phyloP scores from a whole-genome alignment of 2,329 filamentous ascomycete species.

The Neobulgaria alba region DNA sequence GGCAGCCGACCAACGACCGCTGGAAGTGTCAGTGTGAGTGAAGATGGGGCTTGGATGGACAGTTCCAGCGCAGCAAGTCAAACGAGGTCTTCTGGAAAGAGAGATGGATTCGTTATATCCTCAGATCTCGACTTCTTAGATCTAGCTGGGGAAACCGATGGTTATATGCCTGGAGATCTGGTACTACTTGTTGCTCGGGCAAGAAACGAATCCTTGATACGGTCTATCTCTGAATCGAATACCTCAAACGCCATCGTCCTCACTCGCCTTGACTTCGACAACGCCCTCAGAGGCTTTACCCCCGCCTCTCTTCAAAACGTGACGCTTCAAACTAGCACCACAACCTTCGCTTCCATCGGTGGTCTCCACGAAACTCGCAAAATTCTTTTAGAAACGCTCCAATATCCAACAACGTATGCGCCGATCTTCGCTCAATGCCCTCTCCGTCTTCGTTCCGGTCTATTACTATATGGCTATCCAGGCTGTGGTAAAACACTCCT shows the following conservation, averaged over 20 bases:
- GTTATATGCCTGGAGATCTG: slow-evolving; percentile 95
- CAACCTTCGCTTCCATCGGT: slow-evolving; percentile 86
- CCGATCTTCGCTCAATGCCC: slow-evolving; percentile 96
- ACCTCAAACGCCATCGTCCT: slow-evolving; percentile 44
- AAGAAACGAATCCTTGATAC: slow-evolving; percentile 85
- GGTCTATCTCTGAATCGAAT: slow-evolving; percentile 53
- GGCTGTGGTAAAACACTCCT: slow-evolving; percentile 95
- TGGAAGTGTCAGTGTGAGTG: slow-evolving; percentile 42
- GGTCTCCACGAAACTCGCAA: slow-evolving; percentile 79
- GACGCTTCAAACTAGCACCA: slow-evolving; percentile 84
- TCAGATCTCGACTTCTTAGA: slow-evolving; percentile 81
- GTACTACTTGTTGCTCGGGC: slow-evolving; percentile 78
- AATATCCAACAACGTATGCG: slow-evolving; percentile 96
- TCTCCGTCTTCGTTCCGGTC: slow-evolving; percentile 82
- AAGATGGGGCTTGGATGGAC: slow-evolving; percentile 65
- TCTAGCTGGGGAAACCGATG: slow-evolving; percentile 86
- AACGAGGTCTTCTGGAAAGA: slow-evolving; percentile 31
- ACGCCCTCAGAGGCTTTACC: slow-evolving; percentile 83
- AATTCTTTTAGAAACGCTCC: slow-evolving; percentile 86
- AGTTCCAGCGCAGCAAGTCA: slow-evolving; percentile 51
- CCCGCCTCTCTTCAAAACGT: slow-evolving; percentile 92
- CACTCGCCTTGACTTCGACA: slow-evolving; percentile 67
- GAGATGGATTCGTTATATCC: slow-evolving; percentile 64
- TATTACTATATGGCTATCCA: slow-evolving; percentile 89
- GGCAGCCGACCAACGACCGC: slow-evolving; percentile 45